phyloP scores from a whole-genome alignment of 306 rosid species.

The Dryas drummondii region DNA sequence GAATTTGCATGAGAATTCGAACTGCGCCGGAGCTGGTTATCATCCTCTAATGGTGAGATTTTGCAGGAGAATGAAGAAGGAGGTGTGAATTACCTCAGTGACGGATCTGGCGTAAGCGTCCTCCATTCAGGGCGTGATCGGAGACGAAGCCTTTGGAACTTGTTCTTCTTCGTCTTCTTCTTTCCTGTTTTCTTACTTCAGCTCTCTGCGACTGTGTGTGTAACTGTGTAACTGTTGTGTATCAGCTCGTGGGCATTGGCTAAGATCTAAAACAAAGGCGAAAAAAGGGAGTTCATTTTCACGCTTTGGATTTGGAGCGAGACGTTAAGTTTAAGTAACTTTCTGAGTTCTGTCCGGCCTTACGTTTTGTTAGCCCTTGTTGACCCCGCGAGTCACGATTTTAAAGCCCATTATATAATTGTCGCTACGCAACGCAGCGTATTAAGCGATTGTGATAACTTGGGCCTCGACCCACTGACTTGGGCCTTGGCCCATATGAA shows the following conservation, averaged over 20 bases:
- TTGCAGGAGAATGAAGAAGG: background rate
- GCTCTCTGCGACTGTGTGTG: background rate
- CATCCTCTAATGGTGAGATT: background rate
- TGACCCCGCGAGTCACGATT: background rate
- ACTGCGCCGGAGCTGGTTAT: too few relatives aligned
- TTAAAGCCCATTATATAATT: too few relatives aligned
- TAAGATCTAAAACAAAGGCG: background rate
- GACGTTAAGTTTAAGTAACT: constrained; percentile 7
- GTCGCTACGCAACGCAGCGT: too few relatives aligned
- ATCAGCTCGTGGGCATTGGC: background rate
- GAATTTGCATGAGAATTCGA: background rate
- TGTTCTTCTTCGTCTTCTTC: background rate
- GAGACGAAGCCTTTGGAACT: background rate
- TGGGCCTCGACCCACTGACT: too few relatives aligned
- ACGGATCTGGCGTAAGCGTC: constrained; percentile 92
- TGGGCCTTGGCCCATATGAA: too few relatives aligned
- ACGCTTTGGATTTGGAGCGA: background rate
- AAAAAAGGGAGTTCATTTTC: background rate
- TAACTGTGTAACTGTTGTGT: background rate
- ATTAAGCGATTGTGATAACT: too few relatives aligned
- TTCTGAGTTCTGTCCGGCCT: background rate
- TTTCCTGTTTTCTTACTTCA: background rate
- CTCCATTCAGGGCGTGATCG: constrained; percentile 64
- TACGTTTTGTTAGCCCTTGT: background rate
- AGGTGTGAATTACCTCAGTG: constrained; percentile 55